phyloP scores from a whole-genome alignment of 352 stramenopile genomes.

The Phytopythium mirpurense region DNA sequence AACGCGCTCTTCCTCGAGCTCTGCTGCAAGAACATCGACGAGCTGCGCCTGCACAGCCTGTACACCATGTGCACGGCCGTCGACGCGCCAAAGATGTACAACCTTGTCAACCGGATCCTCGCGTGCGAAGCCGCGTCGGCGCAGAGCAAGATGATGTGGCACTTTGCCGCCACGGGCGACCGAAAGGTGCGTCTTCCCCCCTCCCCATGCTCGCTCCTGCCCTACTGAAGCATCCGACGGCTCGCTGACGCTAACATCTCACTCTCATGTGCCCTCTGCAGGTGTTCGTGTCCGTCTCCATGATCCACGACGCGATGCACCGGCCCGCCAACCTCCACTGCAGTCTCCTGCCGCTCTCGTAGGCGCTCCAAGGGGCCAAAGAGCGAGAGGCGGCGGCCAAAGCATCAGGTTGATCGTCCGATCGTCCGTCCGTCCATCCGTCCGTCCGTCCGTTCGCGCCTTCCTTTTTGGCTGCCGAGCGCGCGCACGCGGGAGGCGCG shows the following conservation, averaged over 20 bases:
- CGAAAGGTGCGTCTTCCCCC: conserved; percentile 47
- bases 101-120: conserved; percentile 68
- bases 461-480: conserved; percentile 1
- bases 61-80: conserved; percentile 78
- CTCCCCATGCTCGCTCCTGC: too few species aligned
- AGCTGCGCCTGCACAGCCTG: conserved; percentile 67
- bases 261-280: conserved; percentile 11
- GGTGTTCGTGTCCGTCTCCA: conserved; percentile 82
- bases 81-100: conserved; percentile 80
- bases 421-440: too few species aligned
- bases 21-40: conserved; percentile 75
- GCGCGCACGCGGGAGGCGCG: conserved; percentile 1
- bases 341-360: conserved; percentile 70
- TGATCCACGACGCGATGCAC: conserved; percentile 75
- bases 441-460: too few species aligned
- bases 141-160: conserved; percentile 85
- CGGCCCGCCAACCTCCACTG: conserved; percentile 76
- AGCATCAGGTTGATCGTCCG: too few species aligned
- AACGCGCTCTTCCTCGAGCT: conserved; percentile 76
- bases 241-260: too few species aligned
- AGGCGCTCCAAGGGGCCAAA: neutral
- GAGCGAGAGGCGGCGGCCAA: neutral
- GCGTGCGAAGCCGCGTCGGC: conserved; percentile 71
- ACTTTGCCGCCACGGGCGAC: conserved; percentile 62
- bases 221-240: too few species aligned